A percentile compares a stretch with the other conserved stretches of the same genome.
Evolutionary conservation across 306 rosid species (phyloP).

Genomic region (Quercus mongolica): DNA sequence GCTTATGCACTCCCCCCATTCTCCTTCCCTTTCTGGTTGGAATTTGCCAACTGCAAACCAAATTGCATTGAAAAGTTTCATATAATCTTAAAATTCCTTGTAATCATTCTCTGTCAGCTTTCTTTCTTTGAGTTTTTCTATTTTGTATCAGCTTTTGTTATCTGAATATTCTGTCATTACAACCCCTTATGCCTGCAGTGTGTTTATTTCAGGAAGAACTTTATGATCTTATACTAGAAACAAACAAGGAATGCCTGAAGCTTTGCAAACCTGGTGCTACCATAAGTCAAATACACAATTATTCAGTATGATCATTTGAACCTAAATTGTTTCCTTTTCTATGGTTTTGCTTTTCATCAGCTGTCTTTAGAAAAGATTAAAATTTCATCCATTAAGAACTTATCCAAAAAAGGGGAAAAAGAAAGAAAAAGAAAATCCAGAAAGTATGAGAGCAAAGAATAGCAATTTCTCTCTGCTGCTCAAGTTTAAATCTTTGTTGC

Average conservation of each 20-base stretch:
- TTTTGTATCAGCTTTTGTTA: background rate
- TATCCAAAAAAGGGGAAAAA: background rate
- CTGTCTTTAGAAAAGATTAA: background rate
- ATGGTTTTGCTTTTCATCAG: conserved; percentile 5
- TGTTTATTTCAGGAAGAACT: conserved; percentile 74
- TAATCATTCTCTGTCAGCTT: background rate
- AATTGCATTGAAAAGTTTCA: background rate
- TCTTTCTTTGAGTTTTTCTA: background rate
- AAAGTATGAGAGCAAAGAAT: background rate
- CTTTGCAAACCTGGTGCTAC: conserved; percentile 89
- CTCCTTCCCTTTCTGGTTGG: background rate
- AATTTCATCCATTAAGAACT: background rate
- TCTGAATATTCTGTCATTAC: background rate
- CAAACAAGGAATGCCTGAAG: conserved; percentile 73
- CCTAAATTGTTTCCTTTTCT: background rate
- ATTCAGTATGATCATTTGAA: conserved; percentile 54
- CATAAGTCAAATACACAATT: conserved; percentile 70
- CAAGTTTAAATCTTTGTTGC: background rate
- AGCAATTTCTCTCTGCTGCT: background rate
- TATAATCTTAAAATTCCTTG: background rate
- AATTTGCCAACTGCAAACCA: background rate
- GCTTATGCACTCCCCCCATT: background rate
- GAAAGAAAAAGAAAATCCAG: too few relatives aligned
- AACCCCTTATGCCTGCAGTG: background rate
- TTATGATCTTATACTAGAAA: conserved; percentile 75